Evolutionary conservation across 148 eudicot genomes (phyloP).

Genomic region (Rhododendron simsii): DNA sequence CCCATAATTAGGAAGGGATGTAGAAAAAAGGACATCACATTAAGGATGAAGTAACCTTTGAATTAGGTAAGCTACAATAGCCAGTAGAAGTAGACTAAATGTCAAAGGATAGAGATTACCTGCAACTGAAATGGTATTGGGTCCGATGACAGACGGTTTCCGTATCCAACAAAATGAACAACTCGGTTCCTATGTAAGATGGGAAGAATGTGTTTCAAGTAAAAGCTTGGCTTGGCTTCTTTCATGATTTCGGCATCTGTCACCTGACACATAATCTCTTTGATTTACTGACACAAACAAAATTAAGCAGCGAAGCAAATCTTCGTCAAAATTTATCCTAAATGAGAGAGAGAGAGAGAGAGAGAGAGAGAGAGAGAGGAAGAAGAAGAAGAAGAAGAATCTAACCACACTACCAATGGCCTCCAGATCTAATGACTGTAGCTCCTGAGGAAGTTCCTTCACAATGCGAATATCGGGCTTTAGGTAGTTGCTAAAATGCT

Average conservation of each 20-base stretch:
- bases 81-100: neutral
- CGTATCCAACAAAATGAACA: conserved; percentile 93
- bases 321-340: conserved; percentile 9
- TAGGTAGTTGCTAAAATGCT: conserved; percentile 79
- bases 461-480: conserved; percentile 85
- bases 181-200: conserved; percentile 66
- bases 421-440: conserved; percentile 76
- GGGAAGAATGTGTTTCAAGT: conserved; percentile 74
- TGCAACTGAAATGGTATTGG: conserved; percentile 83
- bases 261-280: conserved; percentile 40
- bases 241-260: conserved; percentile 82
- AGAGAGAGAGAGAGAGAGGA: no score
- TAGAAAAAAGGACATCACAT: conserved; percentile 1
- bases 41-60: neutral
- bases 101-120: conserved; percentile 41
- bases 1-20: conserved; percentile 48
- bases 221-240: conserved; percentile 97
- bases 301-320: neutral
- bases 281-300: conserved; percentile 11
- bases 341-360: conserved; percentile 3
- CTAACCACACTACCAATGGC: conserved; percentile 96
- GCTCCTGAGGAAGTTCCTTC: conserved; percentile 77
- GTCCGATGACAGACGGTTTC: conserved; percentile 87
- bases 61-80: neutral
- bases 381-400: conserved; percentile 2